Evolutionary conservation across 805 yeast genomes (phyloP).

Genomic region (Suhomyces prunicola): DNA sequence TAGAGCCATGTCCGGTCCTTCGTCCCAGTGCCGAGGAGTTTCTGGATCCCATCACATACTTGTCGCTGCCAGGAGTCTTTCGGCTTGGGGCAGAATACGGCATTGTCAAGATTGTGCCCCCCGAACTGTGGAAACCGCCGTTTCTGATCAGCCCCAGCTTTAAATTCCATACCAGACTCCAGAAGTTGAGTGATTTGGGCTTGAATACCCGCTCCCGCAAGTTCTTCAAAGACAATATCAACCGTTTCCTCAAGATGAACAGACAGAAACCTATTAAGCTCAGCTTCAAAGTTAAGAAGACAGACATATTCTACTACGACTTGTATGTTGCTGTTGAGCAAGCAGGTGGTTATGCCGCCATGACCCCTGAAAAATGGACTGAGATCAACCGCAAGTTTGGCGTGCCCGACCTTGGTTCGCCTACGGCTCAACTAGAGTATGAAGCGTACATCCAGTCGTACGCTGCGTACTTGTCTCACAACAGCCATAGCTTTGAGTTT

Average conservation of each 20-base stretch:
- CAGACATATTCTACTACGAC: slow-evolving; percentile 36
- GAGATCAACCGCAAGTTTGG: slow-evolving; percentile 16
- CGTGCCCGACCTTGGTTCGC: slow-evolving; percentile 12
- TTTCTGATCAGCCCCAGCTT: slow-evolving; percentile 55
- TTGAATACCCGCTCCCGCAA: slow-evolving; percentile 59
- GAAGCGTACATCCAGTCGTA: slow-evolving; percentile 25
- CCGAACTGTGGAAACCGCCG: slow-evolving; percentile 51
- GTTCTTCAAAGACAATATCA: slow-evolving; percentile 59
- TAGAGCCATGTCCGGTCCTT: slow-evolving; percentile 46
- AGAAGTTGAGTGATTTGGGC: slow-evolving; percentile 61
- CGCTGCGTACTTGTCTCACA: slow-evolving; percentile 28
- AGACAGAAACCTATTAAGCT: slow-evolving; percentile 13
- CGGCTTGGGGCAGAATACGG: slow-evolving; percentile 47
- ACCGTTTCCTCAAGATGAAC: slow-evolving; percentile 53
- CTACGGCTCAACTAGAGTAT: slow-evolving; percentile 22
- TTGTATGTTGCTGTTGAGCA: slow-evolving; percentile 33
- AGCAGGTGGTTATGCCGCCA: slow-evolving; percentile 16
- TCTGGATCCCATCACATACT: slow-evolving; percentile 46
- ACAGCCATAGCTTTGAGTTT: slow-evolving; percentile 24
- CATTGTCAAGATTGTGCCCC: slow-evolving; percentile 53
- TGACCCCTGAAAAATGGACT: slow-evolving; percentile 19
- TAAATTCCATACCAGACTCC: slow-evolving; percentile 66
- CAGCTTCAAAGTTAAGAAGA: slow-evolving; percentile 16
- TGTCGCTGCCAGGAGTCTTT: slow-evolving; percentile 40
- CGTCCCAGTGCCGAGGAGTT: slow-evolving; percentile 46